Evolutionary conservation across 2,329 filamentous ascomycete genomes (phyloP).

Genomic region (Penicillium nordicum): DNA sequence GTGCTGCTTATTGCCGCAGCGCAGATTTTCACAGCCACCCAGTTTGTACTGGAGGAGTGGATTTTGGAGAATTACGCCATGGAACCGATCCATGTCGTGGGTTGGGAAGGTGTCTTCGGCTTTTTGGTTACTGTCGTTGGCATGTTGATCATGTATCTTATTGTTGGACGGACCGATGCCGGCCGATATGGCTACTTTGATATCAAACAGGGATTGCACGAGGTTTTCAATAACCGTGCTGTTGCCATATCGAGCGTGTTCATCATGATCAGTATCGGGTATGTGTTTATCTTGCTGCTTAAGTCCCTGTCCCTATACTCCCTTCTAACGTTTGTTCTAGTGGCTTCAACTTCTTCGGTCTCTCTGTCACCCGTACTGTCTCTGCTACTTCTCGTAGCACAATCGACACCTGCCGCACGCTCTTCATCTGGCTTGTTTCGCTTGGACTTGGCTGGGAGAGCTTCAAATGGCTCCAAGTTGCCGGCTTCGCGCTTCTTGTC

Average conservation of each 20-base stretch:
- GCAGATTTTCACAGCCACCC: conserved; percentile 93
- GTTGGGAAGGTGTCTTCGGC: conserved; percentile 94
- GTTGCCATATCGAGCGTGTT: conserved; percentile 75
- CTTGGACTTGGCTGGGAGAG: conserved; percentile 92
- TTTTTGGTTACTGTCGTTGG: conserved; percentile 72
- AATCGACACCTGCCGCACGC: conserved; percentile 93
- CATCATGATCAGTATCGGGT: conserved; percentile 98
- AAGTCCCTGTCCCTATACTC: background rate
- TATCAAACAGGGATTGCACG: conserved; percentile 75
- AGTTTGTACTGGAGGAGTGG: conserved; percentile 94
- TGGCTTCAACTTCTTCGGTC: conserved; percentile 97
- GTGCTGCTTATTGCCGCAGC: conserved; percentile 88
- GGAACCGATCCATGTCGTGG: conserved; percentile 86
- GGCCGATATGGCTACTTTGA: conserved; percentile 86
- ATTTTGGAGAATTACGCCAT: conserved; percentile 76
- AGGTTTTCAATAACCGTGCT: conserved; percentile 68
- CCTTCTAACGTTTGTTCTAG: conserved; percentile 43
- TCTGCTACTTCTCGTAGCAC: conserved; percentile 91
- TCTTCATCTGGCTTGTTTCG: conserved; percentile 97
- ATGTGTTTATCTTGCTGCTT: conserved; percentile 37
- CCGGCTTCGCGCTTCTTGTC: conserved; percentile 82
- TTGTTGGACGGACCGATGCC: conserved; percentile 69
- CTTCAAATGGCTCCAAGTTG: conserved; percentile 95
- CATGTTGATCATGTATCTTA: conserved; percentile 76
- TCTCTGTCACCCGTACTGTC: conserved; percentile 84